A percentile compares a stretch with the other conserved stretches of the same genome.
phyloP scores from a whole-genome alignment of 202 grass and related monocot species.

The Elaeis oleifera region DNA sequence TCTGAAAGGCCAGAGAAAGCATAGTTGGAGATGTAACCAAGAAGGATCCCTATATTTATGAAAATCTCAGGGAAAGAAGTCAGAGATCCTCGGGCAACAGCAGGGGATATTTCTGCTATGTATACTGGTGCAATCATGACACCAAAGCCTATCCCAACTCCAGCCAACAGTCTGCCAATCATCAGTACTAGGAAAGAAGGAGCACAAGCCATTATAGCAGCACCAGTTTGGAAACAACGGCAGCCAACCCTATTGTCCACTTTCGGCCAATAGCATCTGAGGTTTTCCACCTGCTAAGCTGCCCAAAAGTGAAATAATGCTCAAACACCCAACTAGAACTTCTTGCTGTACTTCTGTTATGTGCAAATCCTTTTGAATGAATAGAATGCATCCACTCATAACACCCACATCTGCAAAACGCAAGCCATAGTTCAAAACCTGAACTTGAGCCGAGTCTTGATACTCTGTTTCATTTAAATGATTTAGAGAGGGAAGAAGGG shows the following conservation, averaged over 20 bases:
- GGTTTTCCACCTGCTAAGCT: constrained; percentile 78
- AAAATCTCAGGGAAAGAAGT: constrained; percentile 90
- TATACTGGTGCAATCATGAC: constrained; percentile 87
- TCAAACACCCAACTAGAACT: constrained; percentile 73
- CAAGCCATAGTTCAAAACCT: not conserved
- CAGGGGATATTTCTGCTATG: constrained; percentile 89
- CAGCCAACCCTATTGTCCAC: constrained; percentile 88
- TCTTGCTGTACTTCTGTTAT: constrained; percentile 86
- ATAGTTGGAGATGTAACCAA: constrained; percentile 90
- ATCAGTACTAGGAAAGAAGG: constrained; percentile 78
- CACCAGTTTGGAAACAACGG: constrained; percentile 60
- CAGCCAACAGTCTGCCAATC: constrained; percentile 69
- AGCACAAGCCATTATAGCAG: constrained; percentile 77
- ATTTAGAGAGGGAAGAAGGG: too few species aligned
- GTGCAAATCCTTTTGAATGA: constrained; percentile 85
- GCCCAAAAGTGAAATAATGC: constrained; percentile 80
- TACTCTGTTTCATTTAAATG: too few species aligned
- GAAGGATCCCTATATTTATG: constrained; percentile 87
- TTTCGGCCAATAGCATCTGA: constrained; percentile 82
- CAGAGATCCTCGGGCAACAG: constrained; percentile 60
- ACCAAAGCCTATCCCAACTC: constrained; percentile 84
- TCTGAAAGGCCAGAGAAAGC: constrained; percentile 73
- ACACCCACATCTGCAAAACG: constrained; percentile 78
- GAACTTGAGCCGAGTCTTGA: not conserved
- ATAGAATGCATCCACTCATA: constrained; percentile 82